Evolutionary conservation across 2,329 filamentous ascomycete species (phyloP).

Genomic region (Colletotrichum sansevieriae): DNA sequence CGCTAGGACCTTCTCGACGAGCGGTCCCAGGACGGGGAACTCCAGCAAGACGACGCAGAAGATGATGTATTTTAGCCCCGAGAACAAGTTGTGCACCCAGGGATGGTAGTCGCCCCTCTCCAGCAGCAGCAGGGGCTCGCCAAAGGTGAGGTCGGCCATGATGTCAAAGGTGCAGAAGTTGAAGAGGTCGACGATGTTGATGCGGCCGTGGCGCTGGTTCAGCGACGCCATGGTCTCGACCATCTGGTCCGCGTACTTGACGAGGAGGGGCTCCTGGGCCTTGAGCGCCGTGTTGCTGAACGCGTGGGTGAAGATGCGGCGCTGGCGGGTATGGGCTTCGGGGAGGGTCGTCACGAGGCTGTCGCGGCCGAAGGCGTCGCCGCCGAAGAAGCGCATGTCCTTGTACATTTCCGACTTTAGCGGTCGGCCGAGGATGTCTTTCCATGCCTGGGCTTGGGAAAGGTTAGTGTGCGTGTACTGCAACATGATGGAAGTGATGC

Average conservation of each 20-base stretch:
- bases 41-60: conserved; percentile 32
- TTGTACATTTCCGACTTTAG: conserved; percentile 36
- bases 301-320: conserved; percentile 42
- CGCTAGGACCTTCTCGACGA: conserved; percentile 23
- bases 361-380: conserved; percentile 36
- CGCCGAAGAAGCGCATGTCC: conserved; percentile 38
- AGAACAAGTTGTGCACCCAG: conserved; percentile 46
- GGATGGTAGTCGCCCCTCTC: conserved; percentile 44
- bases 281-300: conserved; percentile 46
- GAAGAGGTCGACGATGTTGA: conserved; percentile 42
- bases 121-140: conserved; percentile 48
- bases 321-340: conserved; percentile 35
- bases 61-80: conserved; percentile 27
- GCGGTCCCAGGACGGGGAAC: conserved; percentile 31
- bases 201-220: neutral
- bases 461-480: neutral
- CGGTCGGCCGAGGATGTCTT: conserved; percentile 36
- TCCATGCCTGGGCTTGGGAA: conserved; percentile 41
- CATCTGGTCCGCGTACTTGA: conserved; percentile 55
- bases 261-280: conserved; percentile 48
- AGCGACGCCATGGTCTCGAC: conserved; percentile 49
- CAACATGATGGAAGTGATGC: neutral
- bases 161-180: conserved; percentile 49
- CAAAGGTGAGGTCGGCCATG: conserved; percentile 49
- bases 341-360: conserved; percentile 43